Evolutionary conservation across 306 rosid genomes (phyloP).

Genomic region (Trichosanthes cucumerina): DNA sequence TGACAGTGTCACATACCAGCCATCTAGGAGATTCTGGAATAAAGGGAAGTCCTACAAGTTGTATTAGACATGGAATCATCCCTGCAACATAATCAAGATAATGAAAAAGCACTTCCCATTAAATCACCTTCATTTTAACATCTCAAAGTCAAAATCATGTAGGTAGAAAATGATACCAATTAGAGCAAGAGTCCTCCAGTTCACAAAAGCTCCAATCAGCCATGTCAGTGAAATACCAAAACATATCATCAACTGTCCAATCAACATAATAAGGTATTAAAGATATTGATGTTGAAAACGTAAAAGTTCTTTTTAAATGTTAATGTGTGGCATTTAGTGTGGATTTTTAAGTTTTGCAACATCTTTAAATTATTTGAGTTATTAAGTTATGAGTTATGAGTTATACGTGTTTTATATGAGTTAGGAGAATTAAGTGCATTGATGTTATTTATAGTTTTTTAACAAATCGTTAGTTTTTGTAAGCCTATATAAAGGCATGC

Average conservation of each 20-base stretch:
- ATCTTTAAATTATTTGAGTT: too few relatives aligned
- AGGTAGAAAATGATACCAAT: slow-evolving; percentile 25
- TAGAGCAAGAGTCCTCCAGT: slow-evolving; percentile 41
- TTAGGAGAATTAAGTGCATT: too few relatives aligned
- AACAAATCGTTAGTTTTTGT: too few relatives aligned
- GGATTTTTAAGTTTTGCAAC: too few relatives aligned
- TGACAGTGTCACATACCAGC: slow-evolving; percentile 45
- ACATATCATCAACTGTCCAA: slow-evolving; percentile 44
- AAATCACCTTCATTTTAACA: background rate
- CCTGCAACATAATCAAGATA: slow-evolving; percentile 29
- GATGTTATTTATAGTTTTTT: too few relatives aligned
- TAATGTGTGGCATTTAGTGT: too few relatives aligned
- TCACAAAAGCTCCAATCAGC: slow-evolving; percentile 39
- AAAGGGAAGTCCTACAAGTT: slow-evolving; percentile 56
- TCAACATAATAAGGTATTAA: slow-evolving; percentile 2
- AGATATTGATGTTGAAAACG: too few relatives aligned
- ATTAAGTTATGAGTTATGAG: too few relatives aligned
- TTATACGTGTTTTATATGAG: too few relatives aligned
- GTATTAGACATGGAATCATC: slow-evolving; percentile 44
- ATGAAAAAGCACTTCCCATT: background rate
- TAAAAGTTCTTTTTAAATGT: too few relatives aligned
- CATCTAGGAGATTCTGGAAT: slow-evolving; percentile 93
- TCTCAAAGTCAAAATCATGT: background rate
- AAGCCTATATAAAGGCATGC: too few relatives aligned
- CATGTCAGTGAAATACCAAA: slow-evolving; percentile 43